Evolutionary conservation across 1,139 yeast species (phyloP), one percentile per base, ranked within the genome.

Genomic region (Candida sojae): DNA sequence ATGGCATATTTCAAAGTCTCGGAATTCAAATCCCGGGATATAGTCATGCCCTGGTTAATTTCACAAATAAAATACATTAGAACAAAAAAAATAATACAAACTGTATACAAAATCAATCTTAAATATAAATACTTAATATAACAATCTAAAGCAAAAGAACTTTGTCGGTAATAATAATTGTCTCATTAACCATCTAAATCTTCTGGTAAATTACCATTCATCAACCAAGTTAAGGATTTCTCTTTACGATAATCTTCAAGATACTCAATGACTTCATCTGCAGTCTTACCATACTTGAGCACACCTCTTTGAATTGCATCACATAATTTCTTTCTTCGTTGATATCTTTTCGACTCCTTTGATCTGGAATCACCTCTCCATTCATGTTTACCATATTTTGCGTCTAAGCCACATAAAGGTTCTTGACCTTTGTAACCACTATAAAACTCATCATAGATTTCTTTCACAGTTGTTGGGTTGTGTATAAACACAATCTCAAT

Each of bases 321-420:
- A 51, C 77, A 73, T 41, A 75, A 59, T 57, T 75, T 70, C 55
- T 74, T 75, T 40, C 80, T 60, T 53, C 80, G 61, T 57, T 75
- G 80, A 57, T 58, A 75, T 51, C 80, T 59, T 57, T 75, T 75
- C 37, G 73, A 67, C 48, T 75, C 79, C 55, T 75, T 75, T n/a
- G 78, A 71, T 39, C 80, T 56, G 9, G 76, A 70, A 57, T 75
- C 79, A 25, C 80, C 80, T 49, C 80, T 60, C 80, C 80, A 75
- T 48, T 71, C 71, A 52, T 69, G 69, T 53, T 75, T 75, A 17
- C 80, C 80, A 54, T 67, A 74, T 48, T 73, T 66, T 33, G 66
- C 68, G 53, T 75, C 80, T 67, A 75, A 65, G 39, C 73, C 77
- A 43, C 74, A 62, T 46, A 75, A 62, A 6, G 80, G 77, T 3